Base-by-base conservation (phyloP, 2,329 filamentous ascomycete genomes). In the Furcasterigmium furcatum region DNA sequence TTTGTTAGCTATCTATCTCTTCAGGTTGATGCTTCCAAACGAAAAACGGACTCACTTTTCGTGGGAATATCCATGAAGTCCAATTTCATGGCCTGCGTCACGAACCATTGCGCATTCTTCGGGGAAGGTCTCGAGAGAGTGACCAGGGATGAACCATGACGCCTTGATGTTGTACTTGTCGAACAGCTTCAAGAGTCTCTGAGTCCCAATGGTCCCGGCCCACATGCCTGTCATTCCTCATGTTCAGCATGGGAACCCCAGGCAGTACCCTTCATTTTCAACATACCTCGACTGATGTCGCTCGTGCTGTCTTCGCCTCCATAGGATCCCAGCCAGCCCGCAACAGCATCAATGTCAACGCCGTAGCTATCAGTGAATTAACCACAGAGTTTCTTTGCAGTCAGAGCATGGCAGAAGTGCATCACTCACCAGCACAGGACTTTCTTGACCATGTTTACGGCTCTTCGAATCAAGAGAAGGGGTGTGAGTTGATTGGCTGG, bases 291-390 rank as follows among this genome's bases (percentile, higher is more conserved):
- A 58, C 79, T 85, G 52, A 90, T 88, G 55, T 90, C 86, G 57
- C 76, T 86, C 2, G 79, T 81, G 12, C 78, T 84, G 58, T 90
- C 85, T 60, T 88, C 77, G 32, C 86, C 85, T 13, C 84, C 84
- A 55, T 91, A 90, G 0, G 80, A 86, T 1, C 86, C 86, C 1
- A 89, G 71, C 86, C 86, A 90, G 10, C 85, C 85, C 2, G 85
- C 80, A 2, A 89, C 83, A 16, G 85, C 85, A 53, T 90, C 85
- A 30, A 90, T 83, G 50, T 90, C 85, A 16, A 89, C 82, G 4
- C 84, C 82, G 55, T 87, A 87, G 53, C 77, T 72, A 29, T 24
- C 5, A 22, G n/a, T n/a, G n/a, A n/a, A n/a, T n/a, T n/a, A n/a
- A n/a, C n/a, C n/a, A n/a, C n/a, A n/a, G n/a, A n/a, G n/a, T n/a